Base-by-base conservation (phyloP, 371 early-diverging fungal species). In the Nematocida displodere region DNA sequence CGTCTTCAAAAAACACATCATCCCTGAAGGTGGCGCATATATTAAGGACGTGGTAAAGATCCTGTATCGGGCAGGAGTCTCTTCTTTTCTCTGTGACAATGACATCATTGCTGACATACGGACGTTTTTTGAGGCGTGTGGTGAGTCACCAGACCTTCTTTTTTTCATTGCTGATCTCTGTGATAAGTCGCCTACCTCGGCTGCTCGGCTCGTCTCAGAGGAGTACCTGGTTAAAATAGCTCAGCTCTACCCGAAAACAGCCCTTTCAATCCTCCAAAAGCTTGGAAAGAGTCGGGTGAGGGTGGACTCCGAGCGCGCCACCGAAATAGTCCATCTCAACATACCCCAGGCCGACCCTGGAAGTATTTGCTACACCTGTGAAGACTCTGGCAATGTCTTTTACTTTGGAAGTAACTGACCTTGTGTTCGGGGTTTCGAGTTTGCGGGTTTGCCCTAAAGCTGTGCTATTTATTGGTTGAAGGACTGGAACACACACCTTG, bases 1-100 rank as follows among this genome's bases (percentile, higher is more conserved):
- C 31, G 39, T 71, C 29, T 71, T 71, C 39, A 71, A 67, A 53
- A 50, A 62, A 49, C 75, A 71, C 36, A 71, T 71, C 40, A 24
- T 71, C 5, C 59, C 62, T 1, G 48, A 71, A 50, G 75, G 75
- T 37, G 22, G 20, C 13, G 33, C 29, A 17, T 71, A 61, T 34
- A 62, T 71, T 5, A 71, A 71, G 39, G 75, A 71, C 13, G 42
- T 71, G 20, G 62, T 61, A 15, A 44, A 42, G 17, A 62, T 71
- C 36, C 29, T 71, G 3, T 50, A 50, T 44, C 33, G 37, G 33
- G 31, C 36, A 13, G 75, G 75, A 22, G 2, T 58, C 1, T 33
- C 47, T 7, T 26, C 58, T 15, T 61, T 71, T 20, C 50, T 71
- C 4, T 17, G 31, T 17, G 37, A 42, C 26, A 13, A 34, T 24